Conservation (phyloP, 2,329 filamentous ascomycete genomes). For the Fusarium tupiense region DNA sequence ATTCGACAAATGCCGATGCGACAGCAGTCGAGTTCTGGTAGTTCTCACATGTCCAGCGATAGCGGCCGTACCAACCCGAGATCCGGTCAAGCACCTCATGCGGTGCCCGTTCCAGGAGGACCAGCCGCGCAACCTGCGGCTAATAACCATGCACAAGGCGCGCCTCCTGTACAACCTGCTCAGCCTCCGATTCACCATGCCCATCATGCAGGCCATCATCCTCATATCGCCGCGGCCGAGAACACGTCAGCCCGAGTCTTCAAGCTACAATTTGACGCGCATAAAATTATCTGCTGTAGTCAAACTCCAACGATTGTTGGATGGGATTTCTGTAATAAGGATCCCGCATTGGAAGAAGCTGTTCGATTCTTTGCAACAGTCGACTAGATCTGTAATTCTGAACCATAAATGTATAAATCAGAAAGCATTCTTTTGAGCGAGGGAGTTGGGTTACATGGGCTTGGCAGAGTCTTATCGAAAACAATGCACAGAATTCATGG, state of each 20-base stretch:
- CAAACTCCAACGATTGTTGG: conserved; percentile 92
- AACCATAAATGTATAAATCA: not conserved
- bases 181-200: conserved; percentile 15
- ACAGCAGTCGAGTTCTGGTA: conserved; percentile 26
- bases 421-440: conserved; percentile 33
- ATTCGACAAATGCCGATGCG: conserved; percentile 52
- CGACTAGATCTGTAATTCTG: conserved; percentile 43
- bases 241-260: conserved; percentile 75
- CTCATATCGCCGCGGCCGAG: conserved; percentile 58
- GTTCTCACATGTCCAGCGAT: conserved; percentile 11
- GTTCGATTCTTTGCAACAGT: conserved; percentile 79
- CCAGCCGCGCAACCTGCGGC: conserved; percentile 19
- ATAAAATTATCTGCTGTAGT: conserved; percentile 92
- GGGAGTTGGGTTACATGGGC: conserved; percentile 31
- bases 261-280: conserved; percentile 95
- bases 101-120: not conserved
- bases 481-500: not conserved
- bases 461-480: conserved; percentile 4
- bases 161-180: conserved; percentile 34
- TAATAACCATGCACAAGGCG: conserved; percentile 27
- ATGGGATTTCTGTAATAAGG: conserved; percentile 95
- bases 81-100: not conserved
- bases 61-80: conserved; percentile 12
- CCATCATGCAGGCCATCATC: conserved; percentile 46
- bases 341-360: conserved; percentile 81